These are phyloP conservation scores for Flueggea neowawraea DNA, from an alignment of 441 rosid genomes.

Conservation along the genomic window DNA sequence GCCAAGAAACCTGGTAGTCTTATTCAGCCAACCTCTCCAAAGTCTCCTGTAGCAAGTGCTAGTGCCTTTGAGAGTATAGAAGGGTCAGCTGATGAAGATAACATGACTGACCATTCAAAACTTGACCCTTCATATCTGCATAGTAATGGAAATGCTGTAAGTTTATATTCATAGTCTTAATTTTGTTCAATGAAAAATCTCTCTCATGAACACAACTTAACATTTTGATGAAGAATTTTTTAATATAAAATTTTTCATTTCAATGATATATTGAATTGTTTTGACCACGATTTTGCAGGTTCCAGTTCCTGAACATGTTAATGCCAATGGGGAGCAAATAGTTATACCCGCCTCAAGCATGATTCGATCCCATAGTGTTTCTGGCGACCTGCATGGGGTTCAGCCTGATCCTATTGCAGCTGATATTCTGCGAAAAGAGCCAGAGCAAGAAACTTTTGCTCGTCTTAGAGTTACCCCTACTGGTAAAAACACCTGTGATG, in stretches of 20 bases:
- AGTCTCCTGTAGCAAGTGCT: conserved; percentile 89
- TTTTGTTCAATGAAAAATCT: not conserved
- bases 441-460: conserved; percentile 93
- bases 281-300: conserved; percentile 32
- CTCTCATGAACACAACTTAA: not conserved
- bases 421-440: conserved; percentile 96
- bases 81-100: conserved; percentile 94
- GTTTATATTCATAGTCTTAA: conserved; percentile 21
- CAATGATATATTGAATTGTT: conserved; percentile 6
- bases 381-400: conserved; percentile 98
- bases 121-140: conserved; percentile 61
- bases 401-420: conserved; percentile 99
- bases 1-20: conserved; percentile 64
- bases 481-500: conserved; percentile 39
- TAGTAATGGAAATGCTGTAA: conserved; percentile 76
- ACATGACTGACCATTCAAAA: conserved; percentile 54
- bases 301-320: conserved; percentile 37
- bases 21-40: conserved; percentile 82
- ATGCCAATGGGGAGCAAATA: conserved; percentile 59
- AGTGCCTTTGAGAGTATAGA: conserved; percentile 91
- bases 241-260: conserved; percentile 9
- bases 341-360: conserved; percentile 64
- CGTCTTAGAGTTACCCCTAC: conserved; percentile 70
- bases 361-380: conserved; percentile 94
- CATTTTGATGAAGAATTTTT: conserved; percentile 4